phyloP scores from a whole-genome alignment of 2,329 filamentous ascomycete species.

The Calonectria leucothoes region DNA sequence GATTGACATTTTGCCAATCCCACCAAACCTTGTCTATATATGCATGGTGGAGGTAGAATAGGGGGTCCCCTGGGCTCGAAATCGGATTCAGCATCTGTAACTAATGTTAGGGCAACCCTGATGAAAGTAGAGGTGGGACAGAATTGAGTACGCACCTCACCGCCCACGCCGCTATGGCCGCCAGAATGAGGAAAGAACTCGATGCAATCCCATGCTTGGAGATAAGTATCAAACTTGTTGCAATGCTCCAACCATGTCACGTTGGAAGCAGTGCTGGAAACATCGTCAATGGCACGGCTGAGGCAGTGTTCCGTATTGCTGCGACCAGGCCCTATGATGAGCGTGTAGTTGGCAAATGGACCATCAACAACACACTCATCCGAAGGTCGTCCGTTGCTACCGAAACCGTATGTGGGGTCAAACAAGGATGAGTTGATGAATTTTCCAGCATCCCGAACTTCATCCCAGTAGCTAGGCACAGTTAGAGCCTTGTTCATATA shows the following conservation, averaged over 20 bases:
- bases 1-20: background rate
- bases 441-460: background rate
- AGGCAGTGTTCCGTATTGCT: background rate
- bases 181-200: constrained; percentile 1
- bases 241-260: background rate
- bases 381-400: background rate
- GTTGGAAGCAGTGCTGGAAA: background rate
- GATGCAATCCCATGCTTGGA: background rate
- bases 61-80: background rate
- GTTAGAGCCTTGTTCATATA: background rate
- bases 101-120: background rate
- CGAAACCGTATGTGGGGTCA: background rate
- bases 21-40: background rate
- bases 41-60: background rate
- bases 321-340: background rate
- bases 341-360: background rate
- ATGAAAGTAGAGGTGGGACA: too few relatives aligned
- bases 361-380: background rate
- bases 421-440: background rate
- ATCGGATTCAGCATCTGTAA: background rate
- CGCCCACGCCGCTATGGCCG: background rate
- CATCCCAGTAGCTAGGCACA: background rate
- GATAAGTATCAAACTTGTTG: background rate
- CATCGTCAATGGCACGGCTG: background rate
- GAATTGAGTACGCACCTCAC: background rate